Percentiles rank a stretch among this genome's conserved stretches.
Evolutionary conservation across 805 yeast species (phyloP).

Genomic region (Candida dajiaensis): DNA sequence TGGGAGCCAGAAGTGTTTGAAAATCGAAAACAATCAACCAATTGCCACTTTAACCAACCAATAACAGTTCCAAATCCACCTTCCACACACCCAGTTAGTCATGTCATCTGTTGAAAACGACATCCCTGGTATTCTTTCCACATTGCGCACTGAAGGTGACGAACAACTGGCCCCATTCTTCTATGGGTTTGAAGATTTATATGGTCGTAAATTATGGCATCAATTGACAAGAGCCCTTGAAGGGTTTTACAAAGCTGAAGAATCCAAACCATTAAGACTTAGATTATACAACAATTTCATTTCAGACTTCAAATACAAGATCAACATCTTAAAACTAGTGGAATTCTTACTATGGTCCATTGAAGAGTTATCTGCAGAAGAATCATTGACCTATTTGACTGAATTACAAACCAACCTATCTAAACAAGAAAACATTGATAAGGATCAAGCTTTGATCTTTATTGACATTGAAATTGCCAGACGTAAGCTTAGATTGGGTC

Average conservation of each 20-base stretch:
- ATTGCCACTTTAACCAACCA: not conserved
- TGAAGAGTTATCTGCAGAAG: conserved; percentile 36
- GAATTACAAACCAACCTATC: conserved; percentile 40
- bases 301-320: conserved; percentile 54
- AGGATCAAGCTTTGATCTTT: conserved; percentile 51
- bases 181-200: conserved; percentile 72
- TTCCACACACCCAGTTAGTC: not conserved
- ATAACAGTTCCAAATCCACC: not conserved
- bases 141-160: conserved; percentile 62
- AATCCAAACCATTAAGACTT: conserved; percentile 49
- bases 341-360: conserved; percentile 61
- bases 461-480: conserved; percentile 73
- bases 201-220: conserved; percentile 92
- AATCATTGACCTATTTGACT: conserved; percentile 45
- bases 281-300: conserved; percentile 71
- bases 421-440: conserved; percentile 31
- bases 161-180: conserved; percentile 55
- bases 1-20: not conserved
- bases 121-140: conserved; percentile 24
- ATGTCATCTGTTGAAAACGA: conserved; percentile 9
- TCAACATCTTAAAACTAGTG: conserved; percentile 75
- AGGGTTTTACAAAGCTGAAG: conserved; percentile 52
- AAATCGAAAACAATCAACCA: not conserved
- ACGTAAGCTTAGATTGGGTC: conserved; percentile 49
- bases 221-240: conserved; percentile 72